Base-by-base conservation (phyloP, 257 asterid species). In the Ocimum tenuiflorum region DNA sequence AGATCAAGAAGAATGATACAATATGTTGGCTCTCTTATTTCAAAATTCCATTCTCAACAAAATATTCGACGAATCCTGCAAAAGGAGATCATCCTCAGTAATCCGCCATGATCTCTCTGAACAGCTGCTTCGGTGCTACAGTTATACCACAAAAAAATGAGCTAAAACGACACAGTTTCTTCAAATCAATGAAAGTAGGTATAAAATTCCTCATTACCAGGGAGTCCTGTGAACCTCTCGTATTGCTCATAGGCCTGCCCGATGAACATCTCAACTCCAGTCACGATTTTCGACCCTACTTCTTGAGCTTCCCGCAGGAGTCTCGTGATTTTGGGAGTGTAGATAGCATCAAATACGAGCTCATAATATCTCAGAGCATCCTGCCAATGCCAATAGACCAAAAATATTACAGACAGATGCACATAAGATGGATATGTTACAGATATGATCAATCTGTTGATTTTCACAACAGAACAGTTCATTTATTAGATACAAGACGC, bases 201-300 rank as follows among this genome's bases (percentile, higher is more conserved):
- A 13, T 45, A 11, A 11, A 15, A 6, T 53, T 63, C 33, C 2
- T 7, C 2, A 0, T 33, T 77, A 90, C 99, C 99, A 78, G 95
- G 92, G 77, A 90, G 75, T 13, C 95, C 95, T 8, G 99, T 94
- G 73, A 90, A 94, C 77, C 82, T 81, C 71, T 94, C 96, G 19
- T 90, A 94, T 72, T 88, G 97, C 65, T 85, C 95, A 69, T 86
- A 88, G 12, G 97, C 99, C 79, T 90, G 97, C 18, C 95, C 95
- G 10, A 90, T 76, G 71, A 94, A 90, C 97, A 94, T 94, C 57
- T 88, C 96, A 14, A 86, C 85, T 36, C 99, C 99, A 1, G 85
- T 79, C 11, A 94, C 99, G 48, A 86, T 83, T 78, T 75, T 83
- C 54, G 89, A 88, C 50, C 99, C 99, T 23, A 57, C 50, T 61